phyloP scores from a whole-genome alignment of 495 filamentous ascomycete species.

The Neurospora terricola region DNA sequence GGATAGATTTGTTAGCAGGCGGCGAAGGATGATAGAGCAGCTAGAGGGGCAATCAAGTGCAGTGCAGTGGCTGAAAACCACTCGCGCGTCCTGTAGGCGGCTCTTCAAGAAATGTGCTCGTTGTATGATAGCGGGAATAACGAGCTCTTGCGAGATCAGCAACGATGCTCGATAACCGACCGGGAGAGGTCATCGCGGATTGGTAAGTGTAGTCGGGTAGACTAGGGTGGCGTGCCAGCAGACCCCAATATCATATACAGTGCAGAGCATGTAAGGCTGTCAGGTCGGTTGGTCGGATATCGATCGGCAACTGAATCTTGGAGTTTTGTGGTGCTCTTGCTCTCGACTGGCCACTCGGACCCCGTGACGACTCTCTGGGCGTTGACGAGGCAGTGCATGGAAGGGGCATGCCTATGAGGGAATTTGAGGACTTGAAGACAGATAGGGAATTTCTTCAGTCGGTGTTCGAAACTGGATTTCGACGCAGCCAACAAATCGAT shows the following conservation, averaged over 20 bases:
- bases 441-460: background rate
- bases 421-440: background rate
- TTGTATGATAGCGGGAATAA: background rate
- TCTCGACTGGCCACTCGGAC: background rate
- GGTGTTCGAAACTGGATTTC: background rate
- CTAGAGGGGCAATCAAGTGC: background rate
- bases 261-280: background rate
- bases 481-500: background rate
- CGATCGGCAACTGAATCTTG: background rate
- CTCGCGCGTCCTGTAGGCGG: background rate
- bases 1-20: background rate
- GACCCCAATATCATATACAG: background rate
- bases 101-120: background rate
- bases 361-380: background rate
- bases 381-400: background rate
- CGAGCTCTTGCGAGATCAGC: background rate
- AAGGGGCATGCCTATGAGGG: background rate
- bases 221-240: background rate
- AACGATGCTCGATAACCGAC: background rate
- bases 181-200: background rate
- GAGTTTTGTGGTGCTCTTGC: background rate
- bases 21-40: background rate
- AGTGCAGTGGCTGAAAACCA: background rate
- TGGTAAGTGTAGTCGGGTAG: background rate
- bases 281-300: background rate